Evolutionary conservation across 225 moss, liverwort and hornwort species (phyloP).

Genomic region (Pseudisothecium myosuroides): DNA sequence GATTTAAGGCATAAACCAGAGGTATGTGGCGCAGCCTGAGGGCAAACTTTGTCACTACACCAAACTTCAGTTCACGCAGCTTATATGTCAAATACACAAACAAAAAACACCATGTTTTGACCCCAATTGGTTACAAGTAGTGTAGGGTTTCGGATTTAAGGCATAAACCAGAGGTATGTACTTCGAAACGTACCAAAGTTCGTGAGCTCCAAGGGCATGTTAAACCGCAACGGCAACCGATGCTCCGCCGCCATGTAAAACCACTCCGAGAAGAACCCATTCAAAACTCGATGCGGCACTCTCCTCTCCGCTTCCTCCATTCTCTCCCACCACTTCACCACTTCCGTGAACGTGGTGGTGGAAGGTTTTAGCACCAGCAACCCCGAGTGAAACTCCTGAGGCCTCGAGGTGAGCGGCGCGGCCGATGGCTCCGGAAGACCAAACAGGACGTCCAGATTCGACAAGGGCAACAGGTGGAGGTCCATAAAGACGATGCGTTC

Average conservation of each 20-base stretch:
- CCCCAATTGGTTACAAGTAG: background rate
- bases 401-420: constrained; percentile 42
- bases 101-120: too few relatives aligned
- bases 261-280: constrained; percentile 62
- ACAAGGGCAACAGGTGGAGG: constrained; percentile 43
- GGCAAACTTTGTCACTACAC: background rate
- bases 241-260: constrained; percentile 54
- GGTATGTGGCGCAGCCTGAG: background rate
- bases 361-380: constrained; percentile 75
- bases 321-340: constrained; percentile 8
- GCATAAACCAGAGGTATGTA: background rate
- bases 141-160: background rate
- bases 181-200: background rate
- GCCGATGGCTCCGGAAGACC: constrained; percentile 71
- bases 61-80: background rate
- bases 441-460: constrained; percentile 71
- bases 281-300: constrained; percentile 32
- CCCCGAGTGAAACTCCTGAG: constrained; percentile 58
- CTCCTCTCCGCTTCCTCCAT: background rate
- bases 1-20: background rate
- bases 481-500: constrained; percentile 69
- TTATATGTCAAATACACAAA: background rate
- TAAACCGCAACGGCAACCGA: constrained; percentile 70
- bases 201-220: constrained; percentile 52
- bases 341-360: constrained; percentile 27